Base-by-base conservation (phyloP, 306 rosid genomes). In the Prunus padus region DNA sequence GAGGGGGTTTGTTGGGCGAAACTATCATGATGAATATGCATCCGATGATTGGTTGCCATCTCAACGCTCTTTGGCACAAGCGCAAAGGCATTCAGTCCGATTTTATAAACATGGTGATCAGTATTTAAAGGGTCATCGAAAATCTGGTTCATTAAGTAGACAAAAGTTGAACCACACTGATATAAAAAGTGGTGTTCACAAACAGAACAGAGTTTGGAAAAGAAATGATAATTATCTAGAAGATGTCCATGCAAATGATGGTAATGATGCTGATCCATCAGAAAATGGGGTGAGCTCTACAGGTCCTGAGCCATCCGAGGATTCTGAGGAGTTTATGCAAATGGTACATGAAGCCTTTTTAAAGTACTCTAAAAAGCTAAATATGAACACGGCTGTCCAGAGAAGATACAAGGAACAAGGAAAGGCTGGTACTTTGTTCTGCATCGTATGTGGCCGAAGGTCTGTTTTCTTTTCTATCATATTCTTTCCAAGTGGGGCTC, bases 391-490 rank as follows among this genome's bases (percentile, higher is more conserved):
- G 49, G 72, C 70, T 84, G 86, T 87, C 73, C 91, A 82, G 67
- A 89, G 86, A 85, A 86, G 96, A 83, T 94, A 92, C 87, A 89
- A 69, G 82, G 91, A 87, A 76, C 93, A 90, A 79, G 98, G 98
- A 82, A 92, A 87, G 75, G 89, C 89, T 71, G 96, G 97, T 73
- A 84, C 89, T 87, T 90, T 94, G 88, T 94, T 83, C 88, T 94
- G 98, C 93, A 81, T 92, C 77, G 95, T 86, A 45, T 94, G 98
- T 77, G 93, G 98, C 88, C 83, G 77, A 90, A 94, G 98, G 98
- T 94, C 80, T 83, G 96, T 90, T 84, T 87, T 86, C 88, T 88
- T 85, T 78, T 80, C 83, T 81, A 33, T 85, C 80, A 86, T 80
- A 82, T 75, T 76, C 72, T 83, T 84, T 70, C 67, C 70, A 75